phyloP scores from a whole-genome alignment of 192 early-diverging fungal species.

The Cetraspora pellucida region DNA sequence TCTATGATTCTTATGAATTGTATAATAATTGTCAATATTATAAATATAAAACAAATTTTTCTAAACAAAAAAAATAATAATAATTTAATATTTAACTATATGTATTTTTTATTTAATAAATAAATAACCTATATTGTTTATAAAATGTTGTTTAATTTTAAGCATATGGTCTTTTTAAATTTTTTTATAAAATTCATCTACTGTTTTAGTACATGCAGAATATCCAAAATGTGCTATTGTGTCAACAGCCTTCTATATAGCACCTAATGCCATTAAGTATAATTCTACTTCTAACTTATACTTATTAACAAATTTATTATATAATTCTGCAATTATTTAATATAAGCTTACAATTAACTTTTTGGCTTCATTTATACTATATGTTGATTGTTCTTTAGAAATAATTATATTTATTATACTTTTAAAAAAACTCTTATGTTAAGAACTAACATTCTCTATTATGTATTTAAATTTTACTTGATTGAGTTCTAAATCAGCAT shows the following conservation, averaged over 20 bases:
- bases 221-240: background rate
- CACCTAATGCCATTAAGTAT: background rate
- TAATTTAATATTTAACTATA: background rate
- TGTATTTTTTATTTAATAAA: background rate
- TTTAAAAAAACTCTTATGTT: background rate
- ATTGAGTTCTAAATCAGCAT: too few relatives aligned
- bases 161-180: background rate
- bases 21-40: background rate
- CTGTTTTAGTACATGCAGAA: background rate
- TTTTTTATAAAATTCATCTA: too few relatives aligned
- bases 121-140: conserved; percentile 1
- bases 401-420: too few relatives aligned
- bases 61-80: conserved; percentile 9
- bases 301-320: conserved; percentile 10
- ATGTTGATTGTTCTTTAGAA: background rate
- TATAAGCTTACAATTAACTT: background rate
- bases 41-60: background rate
- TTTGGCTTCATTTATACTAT: conserved; percentile 13
- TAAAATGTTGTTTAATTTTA: background rate
- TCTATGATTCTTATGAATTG: background rate
- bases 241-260: background rate
- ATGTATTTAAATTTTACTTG: too few relatives aligned
- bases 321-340: background rate
- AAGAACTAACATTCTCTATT: background rate
- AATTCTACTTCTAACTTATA: background rate